These are phyloP conservation scores for Leavenworthia alabamica DNA, from an alignment of 345 rosid species.

Conservation along the genomic window DNA sequence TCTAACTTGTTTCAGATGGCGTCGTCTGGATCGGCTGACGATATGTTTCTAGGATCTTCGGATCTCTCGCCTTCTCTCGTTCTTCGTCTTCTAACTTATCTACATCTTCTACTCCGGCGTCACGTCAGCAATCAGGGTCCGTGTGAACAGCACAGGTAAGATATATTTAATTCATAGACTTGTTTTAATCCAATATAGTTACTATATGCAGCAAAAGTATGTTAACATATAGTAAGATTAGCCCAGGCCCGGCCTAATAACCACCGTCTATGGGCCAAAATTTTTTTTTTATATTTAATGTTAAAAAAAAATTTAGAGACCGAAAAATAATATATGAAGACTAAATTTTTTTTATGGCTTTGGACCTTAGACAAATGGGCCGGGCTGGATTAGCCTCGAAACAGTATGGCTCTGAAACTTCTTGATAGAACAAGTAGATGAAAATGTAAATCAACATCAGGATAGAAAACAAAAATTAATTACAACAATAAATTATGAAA, in stretches of 20 bases:
- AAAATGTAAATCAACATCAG: neutral
- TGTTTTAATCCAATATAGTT: neutral
- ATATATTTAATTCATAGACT: neutral
- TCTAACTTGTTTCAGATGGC: conserved; percentile 23
- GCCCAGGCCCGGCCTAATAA: no score
- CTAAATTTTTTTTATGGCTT: no score
- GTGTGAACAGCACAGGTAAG: neutral
- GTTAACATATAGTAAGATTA: neutral
- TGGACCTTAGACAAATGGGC: no score
- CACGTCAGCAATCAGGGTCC: conserved; percentile 6
- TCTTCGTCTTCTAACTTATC: conserved; percentile 24
- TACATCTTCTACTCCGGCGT: conserved; percentile 18
- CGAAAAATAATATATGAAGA: no score
- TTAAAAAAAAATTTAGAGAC: no score
- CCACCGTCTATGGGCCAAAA: no score
- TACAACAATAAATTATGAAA: no score
- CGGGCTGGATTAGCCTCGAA: neutral
- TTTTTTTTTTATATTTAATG: no score
- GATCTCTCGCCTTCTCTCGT: conserved; percentile 45
- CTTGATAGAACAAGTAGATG: neutral
- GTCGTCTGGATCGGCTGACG: conserved; percentile 40
- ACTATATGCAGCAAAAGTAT: neutral
- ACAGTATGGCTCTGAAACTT: neutral
- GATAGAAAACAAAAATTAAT: no score
- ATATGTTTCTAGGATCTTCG: conserved; percentile 55